Percentiles rank a stretch among this genome's conserved stretches.
Conservation (phyloP, 2,329 filamentous ascomycete species). For the Xylariaceae sp. region DNA sequence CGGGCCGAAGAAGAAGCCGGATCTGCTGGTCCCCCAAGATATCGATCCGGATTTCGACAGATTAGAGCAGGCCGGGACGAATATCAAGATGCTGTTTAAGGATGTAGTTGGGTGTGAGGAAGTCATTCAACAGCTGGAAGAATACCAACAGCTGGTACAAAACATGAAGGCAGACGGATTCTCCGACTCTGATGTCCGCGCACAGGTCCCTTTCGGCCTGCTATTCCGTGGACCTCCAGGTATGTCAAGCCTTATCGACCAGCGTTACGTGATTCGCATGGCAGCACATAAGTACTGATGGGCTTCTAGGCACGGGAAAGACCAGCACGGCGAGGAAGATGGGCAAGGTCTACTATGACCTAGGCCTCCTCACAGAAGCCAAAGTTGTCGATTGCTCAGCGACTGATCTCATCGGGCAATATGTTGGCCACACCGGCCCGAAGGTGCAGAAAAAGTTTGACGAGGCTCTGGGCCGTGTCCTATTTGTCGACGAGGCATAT, state of each 20-base stretch:
- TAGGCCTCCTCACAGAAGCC: slow-evolving; percentile 59
- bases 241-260: slow-evolving; percentile 32
- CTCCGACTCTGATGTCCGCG: slow-evolving; percentile 42
- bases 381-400: slow-evolving; percentile 65
- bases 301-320: slow-evolving; percentile 50
- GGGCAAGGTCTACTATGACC: slow-evolving; percentile 69
- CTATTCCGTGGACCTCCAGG: slow-evolving; percentile 55
- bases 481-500: slow-evolving; percentile 48
- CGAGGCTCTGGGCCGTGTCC: slow-evolving; percentile 7
- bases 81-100: no score
- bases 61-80: slow-evolving; percentile 30
- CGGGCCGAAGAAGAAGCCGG: slow-evolving; percentile 20
- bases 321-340: slow-evolving; percentile 66
- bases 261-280: background rate
- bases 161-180: slow-evolving; percentile 43
- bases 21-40: slow-evolving; percentile 33
- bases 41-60: slow-evolving; percentile 51
- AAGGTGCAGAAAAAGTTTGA: slow-evolving; percentile 11
- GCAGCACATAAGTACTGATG: slow-evolving; percentile 8
- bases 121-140: slow-evolving; percentile 36
- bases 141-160: slow-evolving; percentile 41
- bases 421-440: slow-evolving; percentile 43
- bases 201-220: slow-evolving; percentile 51
- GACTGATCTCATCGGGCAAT: slow-evolving; percentile 63
- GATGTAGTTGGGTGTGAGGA: no score